Conservation (phyloP, 2,329 filamentous ascomycete species). For the Didymella pinodella region DNA sequence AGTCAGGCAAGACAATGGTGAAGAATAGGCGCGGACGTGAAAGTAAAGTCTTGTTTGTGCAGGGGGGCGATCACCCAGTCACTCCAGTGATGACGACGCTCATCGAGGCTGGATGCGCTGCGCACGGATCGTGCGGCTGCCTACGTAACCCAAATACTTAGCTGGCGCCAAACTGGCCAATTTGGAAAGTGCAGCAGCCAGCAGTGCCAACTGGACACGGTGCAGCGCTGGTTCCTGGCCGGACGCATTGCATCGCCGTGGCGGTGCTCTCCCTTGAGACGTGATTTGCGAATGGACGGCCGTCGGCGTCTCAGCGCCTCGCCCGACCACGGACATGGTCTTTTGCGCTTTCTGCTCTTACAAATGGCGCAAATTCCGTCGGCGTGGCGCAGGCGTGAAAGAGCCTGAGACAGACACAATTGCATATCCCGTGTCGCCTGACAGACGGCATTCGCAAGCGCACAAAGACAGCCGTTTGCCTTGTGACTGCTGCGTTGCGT, state of each 20-base stretch:
- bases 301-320: background rate
- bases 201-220: conserved; percentile 4
- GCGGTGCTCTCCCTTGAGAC: conserved; percentile 20
- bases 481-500: conserved; percentile 17
- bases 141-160: conserved; percentile 5
- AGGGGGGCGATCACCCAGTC: conserved; percentile 12
- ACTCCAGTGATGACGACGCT: conserved; percentile 21
- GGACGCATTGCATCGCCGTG: conserved; percentile 15
- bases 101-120: conserved; percentile 7
- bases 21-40: conserved; percentile 14
- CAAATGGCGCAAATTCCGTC: background rate
- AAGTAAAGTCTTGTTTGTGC: conserved; percentile 17
- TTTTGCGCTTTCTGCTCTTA: background rate
- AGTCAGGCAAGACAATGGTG: background rate
- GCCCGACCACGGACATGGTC: background rate
- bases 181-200: conserved; percentile 2
- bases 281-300: background rate
- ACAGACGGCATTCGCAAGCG: background rate
- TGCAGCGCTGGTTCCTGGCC: conserved; percentile 3
- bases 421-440: conserved; percentile 3
- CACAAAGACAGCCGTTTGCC: conserved; percentile 6
- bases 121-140: conserved; percentile 18
- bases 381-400: conserved; percentile 6
- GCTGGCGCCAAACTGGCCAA: conserved; percentile 6
- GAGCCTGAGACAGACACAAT: conserved; percentile 6